A percentile compares a stretch with the other conserved stretches of the same genome.
phyloP scores from a whole-genome alignment of 148 eudicot species.

The Beta vulgaris region DNA sequence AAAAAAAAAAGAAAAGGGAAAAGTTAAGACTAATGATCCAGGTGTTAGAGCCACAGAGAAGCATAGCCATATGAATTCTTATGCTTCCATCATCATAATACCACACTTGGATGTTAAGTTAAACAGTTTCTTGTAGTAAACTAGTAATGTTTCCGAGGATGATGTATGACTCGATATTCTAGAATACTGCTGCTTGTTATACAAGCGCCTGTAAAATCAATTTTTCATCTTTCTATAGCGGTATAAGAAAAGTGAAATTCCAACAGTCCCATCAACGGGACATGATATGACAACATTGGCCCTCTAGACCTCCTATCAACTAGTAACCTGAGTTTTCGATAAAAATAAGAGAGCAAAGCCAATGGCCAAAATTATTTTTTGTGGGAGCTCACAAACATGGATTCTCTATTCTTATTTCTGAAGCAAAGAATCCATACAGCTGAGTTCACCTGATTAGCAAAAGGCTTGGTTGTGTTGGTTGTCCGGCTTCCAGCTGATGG shows the following conservation, averaged over 20 bases:
- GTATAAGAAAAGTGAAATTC: neutral
- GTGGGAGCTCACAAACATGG: neutral
- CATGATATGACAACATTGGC: neutral
- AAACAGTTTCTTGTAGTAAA: neutral
- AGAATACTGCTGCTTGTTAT: neutral
- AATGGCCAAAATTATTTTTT: neutral
- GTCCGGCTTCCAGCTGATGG: neutral
- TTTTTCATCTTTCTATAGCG: neutral
- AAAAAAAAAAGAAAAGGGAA: neutral
- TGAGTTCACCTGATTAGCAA: neutral
- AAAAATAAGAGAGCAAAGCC: neutral
- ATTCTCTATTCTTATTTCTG: neutral
- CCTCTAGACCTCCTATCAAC: neutral
- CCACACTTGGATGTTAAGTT: neutral
- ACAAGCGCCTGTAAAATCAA: neutral
- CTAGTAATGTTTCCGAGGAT: neutral
- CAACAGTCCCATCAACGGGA: neutral
- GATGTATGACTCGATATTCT: neutral
- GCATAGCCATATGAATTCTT: neutral
- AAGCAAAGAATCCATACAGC: conserved; percentile 2
- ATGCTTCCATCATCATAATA: neutral
- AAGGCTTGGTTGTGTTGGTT: neutral
- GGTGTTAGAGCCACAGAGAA: neutral
- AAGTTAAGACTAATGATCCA: neutral
- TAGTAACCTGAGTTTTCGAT: neutral